phyloP scores from a whole-genome alignment of 2,329 filamentous ascomycete genomes.

The Drechslera avenae region DNA sequence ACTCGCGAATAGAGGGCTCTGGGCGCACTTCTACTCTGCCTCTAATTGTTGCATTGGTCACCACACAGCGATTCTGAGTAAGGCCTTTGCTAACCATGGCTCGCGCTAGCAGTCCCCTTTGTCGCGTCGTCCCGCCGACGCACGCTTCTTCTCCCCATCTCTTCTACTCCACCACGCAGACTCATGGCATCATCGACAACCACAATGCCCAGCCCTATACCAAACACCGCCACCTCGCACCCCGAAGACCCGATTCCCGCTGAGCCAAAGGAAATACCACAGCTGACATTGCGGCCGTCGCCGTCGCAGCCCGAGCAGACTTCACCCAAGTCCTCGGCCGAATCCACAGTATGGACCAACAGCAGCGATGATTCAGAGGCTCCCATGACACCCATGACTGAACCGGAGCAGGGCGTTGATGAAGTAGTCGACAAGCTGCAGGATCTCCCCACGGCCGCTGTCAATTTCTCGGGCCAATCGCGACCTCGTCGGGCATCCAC shows the following conservation, averaged over 20 bases:
- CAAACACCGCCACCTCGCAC: constrained; percentile 52
- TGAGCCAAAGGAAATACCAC: constrained; percentile 46
- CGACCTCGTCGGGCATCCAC: constrained; percentile 69
- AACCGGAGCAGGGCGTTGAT: constrained; percentile 49
- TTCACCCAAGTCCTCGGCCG: constrained; percentile 50
- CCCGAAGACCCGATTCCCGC: constrained; percentile 54
- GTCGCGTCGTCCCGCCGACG: constrained; percentile 24
- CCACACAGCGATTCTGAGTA: constrained; percentile 7
- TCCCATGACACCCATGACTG: constrained; percentile 52
- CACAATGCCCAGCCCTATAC: constrained; percentile 40
- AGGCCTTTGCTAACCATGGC: constrained; percentile 38
- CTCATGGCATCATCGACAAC: constrained; percentile 29
- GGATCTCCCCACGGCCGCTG: constrained; percentile 43
- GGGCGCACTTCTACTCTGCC: not conserved
- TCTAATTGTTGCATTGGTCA: not conserved
- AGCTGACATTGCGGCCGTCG: constrained; percentile 31
- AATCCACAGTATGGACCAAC: constrained; percentile 49
- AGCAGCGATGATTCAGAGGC: constrained; percentile 51
- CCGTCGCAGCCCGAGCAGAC: constrained; percentile 36
- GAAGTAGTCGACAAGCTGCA: constrained; percentile 51
- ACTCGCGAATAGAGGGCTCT: not conserved
- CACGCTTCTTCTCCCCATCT: constrained; percentile 10
- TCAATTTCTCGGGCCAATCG: constrained; percentile 45
- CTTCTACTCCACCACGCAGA: constrained; percentile 20
- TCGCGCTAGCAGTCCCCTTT: constrained; percentile 26